phyloP scores from a whole-genome alignment of 2,329 filamentous ascomycete genomes.

The Hirsutella thompsonii region DNA sequence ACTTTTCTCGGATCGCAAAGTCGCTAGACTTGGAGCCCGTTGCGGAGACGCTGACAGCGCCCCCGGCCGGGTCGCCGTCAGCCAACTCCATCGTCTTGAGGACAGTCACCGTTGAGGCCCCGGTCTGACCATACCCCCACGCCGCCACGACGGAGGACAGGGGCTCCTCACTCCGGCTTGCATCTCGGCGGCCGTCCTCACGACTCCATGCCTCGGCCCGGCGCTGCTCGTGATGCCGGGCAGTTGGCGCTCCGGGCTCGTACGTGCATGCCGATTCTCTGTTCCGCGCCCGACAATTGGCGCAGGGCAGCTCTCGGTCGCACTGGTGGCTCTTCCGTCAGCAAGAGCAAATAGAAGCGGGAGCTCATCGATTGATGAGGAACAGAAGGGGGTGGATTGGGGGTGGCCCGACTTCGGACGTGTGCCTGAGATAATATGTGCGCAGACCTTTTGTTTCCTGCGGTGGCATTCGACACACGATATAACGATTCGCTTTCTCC shows the following conservation, averaged over 20 bases:
- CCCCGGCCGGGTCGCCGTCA: slow-evolving; percentile 17
- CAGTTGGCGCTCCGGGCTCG: slow-evolving; percentile 35
- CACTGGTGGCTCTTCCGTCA: slow-evolving; percentile 24
- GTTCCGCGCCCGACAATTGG: slow-evolving; percentile 44
- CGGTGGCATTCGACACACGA: slow-evolving; percentile 53
- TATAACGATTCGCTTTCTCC: slow-evolving; percentile 46
- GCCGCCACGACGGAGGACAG: slow-evolving; percentile 31
- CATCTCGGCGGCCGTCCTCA: slow-evolving; percentile 1
- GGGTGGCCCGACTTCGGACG: no score
- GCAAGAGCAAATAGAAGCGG: neutral
- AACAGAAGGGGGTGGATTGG: no score
- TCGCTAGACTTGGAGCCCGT: slow-evolving; percentile 12
- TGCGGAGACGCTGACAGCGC: slow-evolving; percentile 2
- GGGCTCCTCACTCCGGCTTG: slow-evolving; percentile 12
- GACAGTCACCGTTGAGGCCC: slow-evolving; percentile 39
- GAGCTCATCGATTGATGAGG: no score
- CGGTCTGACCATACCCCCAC: slow-evolving; percentile 40
- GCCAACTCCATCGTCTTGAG: slow-evolving; percentile 40
- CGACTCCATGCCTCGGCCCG: neutral
- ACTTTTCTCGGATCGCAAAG: slow-evolving; percentile 37
- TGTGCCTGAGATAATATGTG: neutral
- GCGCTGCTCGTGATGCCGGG: slow-evolving; percentile 17
- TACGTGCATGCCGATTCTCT: slow-evolving; percentile 44
- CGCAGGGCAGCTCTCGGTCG: slow-evolving; percentile 45
- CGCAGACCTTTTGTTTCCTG: slow-evolving; percentile 44